These are phyloP conservation scores for Aspergillus clavatus DNA, from an alignment of 2,329 filamentous ascomycete genomes.

Conservation along the genomic window DNA sequence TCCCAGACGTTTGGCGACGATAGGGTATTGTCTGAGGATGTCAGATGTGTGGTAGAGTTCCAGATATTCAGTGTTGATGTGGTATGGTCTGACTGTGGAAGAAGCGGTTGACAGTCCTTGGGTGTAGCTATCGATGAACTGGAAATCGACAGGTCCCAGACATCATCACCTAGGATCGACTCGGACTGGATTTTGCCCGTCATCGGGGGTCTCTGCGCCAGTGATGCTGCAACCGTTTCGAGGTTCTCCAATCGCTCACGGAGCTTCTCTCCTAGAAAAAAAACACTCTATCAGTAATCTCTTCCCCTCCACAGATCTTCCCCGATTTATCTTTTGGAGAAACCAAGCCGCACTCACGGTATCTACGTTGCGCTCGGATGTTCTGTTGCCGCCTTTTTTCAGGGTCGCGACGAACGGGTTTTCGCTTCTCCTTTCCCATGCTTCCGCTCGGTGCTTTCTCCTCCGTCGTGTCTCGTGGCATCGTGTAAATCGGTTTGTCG, in stretches of 20 bases:
- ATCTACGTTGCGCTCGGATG: slow-evolving; percentile 18
- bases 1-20: slow-evolving; percentile 7
- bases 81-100: background rate
- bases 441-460: background rate
- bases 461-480: slow-evolving; percentile 3
- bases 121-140: background rate
- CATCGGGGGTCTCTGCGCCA: background rate
- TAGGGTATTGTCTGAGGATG: background rate
- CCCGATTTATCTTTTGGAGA: background rate
- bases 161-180: slow-evolving; percentile 1
- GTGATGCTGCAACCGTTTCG: slow-evolving; percentile 11
- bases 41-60: slow-evolving; percentile 1
- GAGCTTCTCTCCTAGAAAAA: slow-evolving; percentile 14
- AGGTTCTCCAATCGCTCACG: slow-evolving; percentile 13
- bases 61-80: slow-evolving; percentile 2
- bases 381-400: slow-evolving; percentile 21
- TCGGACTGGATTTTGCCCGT: background rate
- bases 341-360: slow-evolving; percentile 10
- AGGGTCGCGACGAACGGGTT: slow-evolving; percentile 20
- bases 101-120: slow-evolving; percentile 1
- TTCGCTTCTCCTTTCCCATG: slow-evolving; percentile 12
- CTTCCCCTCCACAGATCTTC: background rate
- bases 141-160: background rate
- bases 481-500: background rate
- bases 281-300: background rate